Percentiles rank a stretch among this genome's conserved stretches.
Evolutionary conservation across 495 filamentous ascomycete species (phyloP).

Genomic region (Parachaetomium inaequale): DNA sequence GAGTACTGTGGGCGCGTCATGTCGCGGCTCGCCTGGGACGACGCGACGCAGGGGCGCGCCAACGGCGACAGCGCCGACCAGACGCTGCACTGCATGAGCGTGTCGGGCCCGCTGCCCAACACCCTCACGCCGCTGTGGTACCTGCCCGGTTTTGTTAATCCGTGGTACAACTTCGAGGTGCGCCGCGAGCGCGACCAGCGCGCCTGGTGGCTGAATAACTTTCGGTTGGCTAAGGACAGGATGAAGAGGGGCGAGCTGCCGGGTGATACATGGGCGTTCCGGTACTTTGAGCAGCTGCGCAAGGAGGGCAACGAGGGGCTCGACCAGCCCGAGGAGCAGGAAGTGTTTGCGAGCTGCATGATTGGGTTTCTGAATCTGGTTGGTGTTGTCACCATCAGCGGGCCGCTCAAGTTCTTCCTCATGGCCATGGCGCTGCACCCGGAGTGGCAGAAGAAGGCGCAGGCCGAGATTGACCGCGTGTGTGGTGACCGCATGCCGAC

Average conservation of each 20-base stretch:
- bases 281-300: constrained; percentile 44
- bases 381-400: constrained; percentile 47
- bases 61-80: constrained; percentile 45
- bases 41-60: constrained; percentile 40
- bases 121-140: constrained; percentile 46
- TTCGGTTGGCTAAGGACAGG: constrained; percentile 39
- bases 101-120: constrained; percentile 48
- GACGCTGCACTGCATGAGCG: constrained; percentile 48
- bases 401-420: constrained; percentile 47
- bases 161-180: constrained; percentile 46
- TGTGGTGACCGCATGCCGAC: constrained; percentile 51
- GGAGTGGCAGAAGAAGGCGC: constrained; percentile 47
- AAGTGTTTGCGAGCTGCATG: constrained; percentile 48
- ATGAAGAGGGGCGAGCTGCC: constrained; percentile 39
- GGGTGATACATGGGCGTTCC: constrained; percentile 43
- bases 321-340: constrained; percentile 39
- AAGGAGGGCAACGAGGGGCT: constrained; percentile 37
- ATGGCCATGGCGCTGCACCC: constrained; percentile 49
- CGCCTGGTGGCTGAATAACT: constrained; percentile 45
- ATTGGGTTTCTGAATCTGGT: constrained; percentile 47
- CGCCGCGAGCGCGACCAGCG: constrained; percentile 40
- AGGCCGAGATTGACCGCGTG: constrained; percentile 58
- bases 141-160: constrained; percentile 39
- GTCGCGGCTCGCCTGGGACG: constrained; percentile 47
- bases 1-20: constrained; percentile 48